Base-by-base conservation (phyloP, 1,284 basidiomycete genomes). In the Leccinum solheimii region DNA sequence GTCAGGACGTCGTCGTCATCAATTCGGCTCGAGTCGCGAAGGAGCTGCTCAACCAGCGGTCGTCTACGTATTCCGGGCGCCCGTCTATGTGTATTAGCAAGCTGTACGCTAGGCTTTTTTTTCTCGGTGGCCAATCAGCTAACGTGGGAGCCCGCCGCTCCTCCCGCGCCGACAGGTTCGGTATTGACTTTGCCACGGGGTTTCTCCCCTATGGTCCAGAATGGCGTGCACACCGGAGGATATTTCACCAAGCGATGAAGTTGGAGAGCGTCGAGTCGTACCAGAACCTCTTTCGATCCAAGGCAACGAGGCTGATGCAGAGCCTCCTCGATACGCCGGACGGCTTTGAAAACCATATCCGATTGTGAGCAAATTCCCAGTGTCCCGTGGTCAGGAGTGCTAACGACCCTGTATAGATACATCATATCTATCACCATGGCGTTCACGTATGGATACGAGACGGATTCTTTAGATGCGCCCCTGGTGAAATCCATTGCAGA, bases 381-480 rank as follows among this genome's bases (percentile, higher is more conserved):
- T 32, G 32, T 45, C 13, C 36, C 13, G 30, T 32, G 21, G 54
- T 40, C 14, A 3, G 13, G 40, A 21, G 21, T 32, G 16, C 51
- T 14, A 30, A 50, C 58, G 54, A 60, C 23, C 5, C 40, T 19
- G 3, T 40, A 4, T 21, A 75, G 73, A 36, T 76, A 73, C 48
- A 63, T 74, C 34, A 56, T 73, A 54, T 76, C 72, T 5, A 64
- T 75, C 23, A 76, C 72, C 1, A 70, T 75, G 69, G 57, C 63
- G 1, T 64, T 67, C 54, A 75, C 72, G 0, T 76, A 73, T 49
- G 72, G 75, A 32, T 72, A 76, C 16, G 65, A 76, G 52, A 64
- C 51, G 14, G 53, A 63, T 50, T 70, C 70, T 7, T 57, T 74
- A 58, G 66, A 74, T 11, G 69, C 62, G 11, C 72, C 70, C 2